A percentile compares a stretch with the other conserved stretches of the same genome.
Evolutionary conservation across 495 filamentous ascomycete genomes (phyloP).

Genomic region (Cryomyces antarcticus): DNA sequence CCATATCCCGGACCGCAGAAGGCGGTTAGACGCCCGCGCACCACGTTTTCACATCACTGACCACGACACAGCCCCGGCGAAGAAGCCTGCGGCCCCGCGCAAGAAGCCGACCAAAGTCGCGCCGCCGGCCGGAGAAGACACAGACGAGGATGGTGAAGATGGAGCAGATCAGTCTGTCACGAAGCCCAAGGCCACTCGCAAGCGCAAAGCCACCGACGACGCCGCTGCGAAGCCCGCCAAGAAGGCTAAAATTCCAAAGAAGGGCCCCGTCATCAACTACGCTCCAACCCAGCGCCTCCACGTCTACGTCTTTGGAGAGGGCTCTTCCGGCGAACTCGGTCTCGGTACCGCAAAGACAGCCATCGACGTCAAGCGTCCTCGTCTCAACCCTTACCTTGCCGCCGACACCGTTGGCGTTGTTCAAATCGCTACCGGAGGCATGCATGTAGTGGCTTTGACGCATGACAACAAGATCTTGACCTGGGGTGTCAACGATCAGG

Average conservation of each 20-base stretch:
- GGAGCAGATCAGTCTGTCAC: not conserved
- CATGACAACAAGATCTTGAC: slow-evolving; percentile 43
- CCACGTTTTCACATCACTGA: no score
- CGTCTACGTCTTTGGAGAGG: slow-evolving; percentile 50
- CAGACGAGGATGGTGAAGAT: not conserved
- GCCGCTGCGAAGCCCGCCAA: slow-evolving; percentile 4
- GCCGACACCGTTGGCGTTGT: slow-evolving; percentile 43
- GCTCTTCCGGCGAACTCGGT: slow-evolving; percentile 46
- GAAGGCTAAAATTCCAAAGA: slow-evolving; percentile 11
- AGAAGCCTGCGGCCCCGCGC: not conserved
- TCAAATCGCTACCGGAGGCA: slow-evolving; percentile 40
- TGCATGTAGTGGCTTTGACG: slow-evolving; percentile 46
- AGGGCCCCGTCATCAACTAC: slow-evolving; percentile 16
- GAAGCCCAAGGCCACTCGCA: not conserved
- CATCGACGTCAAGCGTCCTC: slow-evolving; percentile 47
- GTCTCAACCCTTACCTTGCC: slow-evolving; percentile 35
- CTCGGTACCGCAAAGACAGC: slow-evolving; percentile 38
- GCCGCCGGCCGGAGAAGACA: not conserved
- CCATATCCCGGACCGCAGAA: not conserved
- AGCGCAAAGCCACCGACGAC: not conserved
- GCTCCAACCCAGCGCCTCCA: slow-evolving; percentile 28
- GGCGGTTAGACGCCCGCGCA: no score
- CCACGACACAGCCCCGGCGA: not conserved
- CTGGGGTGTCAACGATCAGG: slow-evolving; percentile 55
- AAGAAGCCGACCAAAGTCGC: not conserved